phyloP scores from a whole-genome alignment of 768 basidiomycete species.

The Lactifluus pinguis region DNA sequence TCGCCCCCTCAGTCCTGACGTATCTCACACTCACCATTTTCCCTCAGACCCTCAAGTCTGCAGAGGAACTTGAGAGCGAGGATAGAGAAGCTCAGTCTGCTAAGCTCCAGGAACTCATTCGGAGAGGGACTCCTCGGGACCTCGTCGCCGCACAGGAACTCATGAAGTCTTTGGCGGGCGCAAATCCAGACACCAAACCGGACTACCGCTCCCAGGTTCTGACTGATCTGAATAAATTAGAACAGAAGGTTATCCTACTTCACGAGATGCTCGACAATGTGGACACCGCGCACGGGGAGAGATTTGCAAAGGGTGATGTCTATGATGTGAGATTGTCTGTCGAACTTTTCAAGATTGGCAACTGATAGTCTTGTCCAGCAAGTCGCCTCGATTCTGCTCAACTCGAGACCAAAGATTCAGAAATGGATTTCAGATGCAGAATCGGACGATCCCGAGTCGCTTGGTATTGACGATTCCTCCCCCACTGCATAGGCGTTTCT shows the following conservation, averaged over 20 bases:
- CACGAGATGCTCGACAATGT: conserved; percentile 97
- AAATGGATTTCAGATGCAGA: conserved; percentile 97
- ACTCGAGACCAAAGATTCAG: conserved; percentile 89
- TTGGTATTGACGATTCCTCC: conserved; percentile 42
- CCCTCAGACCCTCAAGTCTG: conserved; percentile 77
- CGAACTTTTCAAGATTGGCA: background rate
- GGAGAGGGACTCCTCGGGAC: conserved; percentile 91
- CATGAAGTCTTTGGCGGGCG: conserved; percentile 93
- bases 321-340: conserved; percentile 60
- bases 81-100: conserved; percentile 92
- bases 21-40: background rate
- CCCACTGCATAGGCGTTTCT: conserved; percentile 2
- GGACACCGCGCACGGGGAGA: conserved; percentile 59
- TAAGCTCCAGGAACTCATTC: conserved; percentile 96
- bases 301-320: conserved; percentile 80
- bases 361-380: conserved; percentile 42
- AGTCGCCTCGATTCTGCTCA: conserved; percentile 73
- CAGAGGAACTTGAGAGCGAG: conserved; percentile 92
- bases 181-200: conserved; percentile 88
- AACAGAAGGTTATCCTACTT: conserved; percentile 89
- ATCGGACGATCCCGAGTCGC: conserved; percentile 78
- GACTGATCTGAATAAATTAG: conserved; percentile 86
- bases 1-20: background rate
- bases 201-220: conserved; percentile 89
- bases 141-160: conserved; percentile 92